Evolutionary conservation across 495 filamentous ascomycete species (phyloP).

Genomic region (Aspergillus asperescens): DNA sequence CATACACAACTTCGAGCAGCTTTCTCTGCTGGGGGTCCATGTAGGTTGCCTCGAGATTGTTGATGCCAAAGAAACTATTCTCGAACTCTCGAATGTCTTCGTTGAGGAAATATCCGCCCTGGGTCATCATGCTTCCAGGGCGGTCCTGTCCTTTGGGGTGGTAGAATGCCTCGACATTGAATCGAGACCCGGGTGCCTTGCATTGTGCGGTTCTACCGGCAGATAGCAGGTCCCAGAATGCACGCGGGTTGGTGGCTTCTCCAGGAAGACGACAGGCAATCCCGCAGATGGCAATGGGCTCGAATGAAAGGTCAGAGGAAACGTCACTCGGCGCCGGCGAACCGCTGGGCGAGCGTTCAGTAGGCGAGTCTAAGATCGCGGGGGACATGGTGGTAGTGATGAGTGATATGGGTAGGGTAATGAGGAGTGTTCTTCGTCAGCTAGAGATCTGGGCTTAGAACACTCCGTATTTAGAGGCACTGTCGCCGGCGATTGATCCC

Average conservation of each 20-base stretch:
- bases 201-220: slow-evolving; percentile 12
- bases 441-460: no score
- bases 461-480: no score
- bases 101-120: slow-evolving; percentile 6
- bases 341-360: no score
- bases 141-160: not conserved
- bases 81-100: slow-evolving; percentile 3
- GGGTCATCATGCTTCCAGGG: not conserved
- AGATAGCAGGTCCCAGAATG: slow-evolving; percentile 45
- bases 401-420: no score
- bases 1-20: slow-evolving; percentile 25
- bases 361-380: no score
- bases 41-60: not conserved
- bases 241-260: slow-evolving; percentile 33
- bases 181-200: not conserved
- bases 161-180: slow-evolving; percentile 8
- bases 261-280: slow-evolving; percentile 41
- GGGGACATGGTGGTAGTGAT: no score
- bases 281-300: not conserved
- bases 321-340: no score
- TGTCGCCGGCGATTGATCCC: no score
- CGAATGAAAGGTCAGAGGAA: no score
- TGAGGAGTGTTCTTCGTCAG: no score
- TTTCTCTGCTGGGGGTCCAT: slow-evolving; percentile 13
- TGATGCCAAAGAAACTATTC: slow-evolving; percentile 7